Evolutionary conservation across 169 alveolate genomes (phyloP).

Genomic region (Cryptosporidium ubiquitum): DNA sequence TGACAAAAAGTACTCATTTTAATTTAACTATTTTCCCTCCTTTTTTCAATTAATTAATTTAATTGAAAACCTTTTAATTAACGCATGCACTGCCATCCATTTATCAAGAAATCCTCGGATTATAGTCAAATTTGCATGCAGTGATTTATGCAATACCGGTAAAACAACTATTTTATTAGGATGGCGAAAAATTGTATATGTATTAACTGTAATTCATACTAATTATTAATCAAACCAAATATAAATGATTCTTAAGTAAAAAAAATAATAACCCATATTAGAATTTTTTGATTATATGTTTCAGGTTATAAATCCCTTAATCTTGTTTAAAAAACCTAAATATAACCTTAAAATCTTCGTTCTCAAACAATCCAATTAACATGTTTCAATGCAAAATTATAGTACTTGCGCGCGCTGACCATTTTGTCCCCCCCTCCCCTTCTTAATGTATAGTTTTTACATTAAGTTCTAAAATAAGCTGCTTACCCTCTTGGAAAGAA

Average conservation of each 20-base stretch:
- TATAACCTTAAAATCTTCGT: background rate
- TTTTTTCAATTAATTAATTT: background rate
- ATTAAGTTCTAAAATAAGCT: background rate
- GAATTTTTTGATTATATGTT: no score
- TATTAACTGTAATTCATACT: no score
- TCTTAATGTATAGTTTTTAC: background rate
- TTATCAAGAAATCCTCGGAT: constrained; percentile 5
- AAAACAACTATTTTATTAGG: background rate
- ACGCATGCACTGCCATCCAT: background rate
- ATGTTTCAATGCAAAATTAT: background rate
- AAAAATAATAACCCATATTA: no score
- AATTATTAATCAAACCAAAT: no score
- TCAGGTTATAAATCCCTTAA: background rate
- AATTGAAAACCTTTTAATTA: background rate
- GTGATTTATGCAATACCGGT: background rate
- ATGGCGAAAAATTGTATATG: background rate
- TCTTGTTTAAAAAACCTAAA: background rate
- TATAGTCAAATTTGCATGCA: constrained; percentile 18
- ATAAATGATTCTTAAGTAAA: no score
- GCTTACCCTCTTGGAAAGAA: background rate
- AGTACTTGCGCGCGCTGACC: background rate
- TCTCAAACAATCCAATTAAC: background rate
- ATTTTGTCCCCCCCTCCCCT: background rate
- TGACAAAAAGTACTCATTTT: constrained; percentile 71
- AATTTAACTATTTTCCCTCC: background rate